Base-by-base conservation (phyloP, 805 yeast genomes). In the Brettanomyces bruxellensis region DNA sequence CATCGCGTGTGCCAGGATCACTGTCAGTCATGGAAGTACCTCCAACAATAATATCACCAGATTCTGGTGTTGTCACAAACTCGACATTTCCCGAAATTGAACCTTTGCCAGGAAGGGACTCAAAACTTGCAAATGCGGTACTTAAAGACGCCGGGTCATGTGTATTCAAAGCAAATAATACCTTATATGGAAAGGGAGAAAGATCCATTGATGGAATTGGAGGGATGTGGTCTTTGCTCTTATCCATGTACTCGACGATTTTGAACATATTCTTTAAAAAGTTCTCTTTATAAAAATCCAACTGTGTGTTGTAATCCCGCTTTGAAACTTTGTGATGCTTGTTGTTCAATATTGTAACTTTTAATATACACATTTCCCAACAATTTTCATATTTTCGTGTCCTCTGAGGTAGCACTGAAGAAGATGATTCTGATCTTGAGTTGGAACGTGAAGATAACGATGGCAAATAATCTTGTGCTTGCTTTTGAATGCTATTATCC, bases 291-390 rank as follows among this genome's bases (percentile, higher is more conserved):
- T 59, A 56, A 48, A 55, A 51, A 45, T 51, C 53, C 18, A 47
- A 37, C 45, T 55, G 51, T 47, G 45, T 4, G 4, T 28, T 13
- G 14, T 12, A 12, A 4, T 25, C 45, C 7, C 12, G n/a, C 25
- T 13, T 38, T n/a, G 32, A 36, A 34, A 39, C 25, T 34, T 11
- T 28, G 6, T n/a, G 9, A 18, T 48, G 53, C 23, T 49, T 49
- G 48, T 53, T 54, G 39, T 56, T 56, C 28, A 75, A 59, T 6
- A 79, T 65, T 28, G 67, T 69, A 8, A 83, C 65, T 34, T 70
- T 71, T 40, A 86, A 60, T 4, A 67, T 60, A 95, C 95, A 86
- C 23, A 72, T 68, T 57, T 86, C 95, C 89, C 93, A 86, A 52
- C 76, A 66, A 24, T 62, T 60, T 23, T 66, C 55, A 30, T 73